A percentile compares a stretch with the other conserved stretches of the same genome.
Evolutionary conservation across 495 filamentous ascomycete genomes (phyloP).

Genomic region (Glarea lozoyensis): DNA sequence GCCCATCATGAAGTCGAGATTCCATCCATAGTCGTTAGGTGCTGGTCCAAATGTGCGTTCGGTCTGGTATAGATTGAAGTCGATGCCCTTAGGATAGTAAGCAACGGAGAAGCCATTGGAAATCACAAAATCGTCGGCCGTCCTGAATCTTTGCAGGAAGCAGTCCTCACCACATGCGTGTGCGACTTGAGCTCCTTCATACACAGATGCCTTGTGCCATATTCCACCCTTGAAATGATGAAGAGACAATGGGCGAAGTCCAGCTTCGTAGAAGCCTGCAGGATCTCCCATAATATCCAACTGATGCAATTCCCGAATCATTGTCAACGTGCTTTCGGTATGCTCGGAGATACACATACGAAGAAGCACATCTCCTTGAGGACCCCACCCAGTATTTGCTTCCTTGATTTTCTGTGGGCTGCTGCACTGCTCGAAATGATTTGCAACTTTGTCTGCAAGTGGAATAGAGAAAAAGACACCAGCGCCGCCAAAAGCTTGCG

Average conservation of each 20-base stretch:
- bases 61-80: constrained; percentile 20
- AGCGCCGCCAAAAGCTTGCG: constrained; percentile 50
- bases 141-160: constrained; percentile 19
- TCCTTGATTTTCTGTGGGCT: constrained; percentile 36
- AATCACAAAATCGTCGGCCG: constrained; percentile 21
- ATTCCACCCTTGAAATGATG: constrained; percentile 23
- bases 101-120: constrained; percentile 20
- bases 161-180: constrained; percentile 19
- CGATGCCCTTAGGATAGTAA: constrained; percentile 19
- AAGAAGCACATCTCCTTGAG: constrained; percentile 36
- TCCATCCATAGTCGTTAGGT: constrained; percentile 31
- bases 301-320: constrained; percentile 39
- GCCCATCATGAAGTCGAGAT: constrained; percentile 41
- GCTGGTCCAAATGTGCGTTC: constrained; percentile 16
- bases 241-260: constrained; percentile 14
- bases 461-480: constrained; percentile 49
- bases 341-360: constrained; percentile 41
- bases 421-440: constrained; percentile 21
- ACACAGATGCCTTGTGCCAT: constrained; percentile 14
- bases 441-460: constrained; percentile 33
- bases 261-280: constrained; percentile 21
- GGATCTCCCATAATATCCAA: constrained; percentile 20
- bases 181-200: constrained; percentile 16
- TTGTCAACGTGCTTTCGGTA: constrained; percentile 38
- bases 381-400: constrained; percentile 20